Evolutionary conservation across 2,329 filamentous ascomycete genomes (phyloP).

Genomic region (Sphaerostilbella broomeana): DNA sequence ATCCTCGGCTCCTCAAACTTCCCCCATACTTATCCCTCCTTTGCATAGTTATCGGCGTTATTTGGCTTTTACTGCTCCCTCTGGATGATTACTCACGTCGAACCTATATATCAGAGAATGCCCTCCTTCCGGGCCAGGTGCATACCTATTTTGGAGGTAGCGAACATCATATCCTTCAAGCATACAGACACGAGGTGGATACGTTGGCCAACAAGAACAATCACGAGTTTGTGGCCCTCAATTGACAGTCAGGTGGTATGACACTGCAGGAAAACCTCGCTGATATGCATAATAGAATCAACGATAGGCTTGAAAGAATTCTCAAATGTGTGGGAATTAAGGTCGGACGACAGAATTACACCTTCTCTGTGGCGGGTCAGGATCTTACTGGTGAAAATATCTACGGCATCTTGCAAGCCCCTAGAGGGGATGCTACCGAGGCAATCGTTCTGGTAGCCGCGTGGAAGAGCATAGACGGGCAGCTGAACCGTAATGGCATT

Average conservation of each 20-base stretch:
- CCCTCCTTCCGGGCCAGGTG: slow-evolving; percentile 88
- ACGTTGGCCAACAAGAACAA: slow-evolving; percentile 49
- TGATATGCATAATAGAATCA: slow-evolving; percentile 39
- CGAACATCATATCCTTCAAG: slow-evolving; percentile 89
- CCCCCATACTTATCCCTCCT: slow-evolving; percentile 83
- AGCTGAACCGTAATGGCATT: slow-evolving; percentile 80
- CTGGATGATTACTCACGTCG: slow-evolving; percentile 83
- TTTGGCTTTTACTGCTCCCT: slow-evolving; percentile 85
- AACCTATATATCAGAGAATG: slow-evolving; percentile 97
- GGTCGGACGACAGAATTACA: slow-evolving; percentile 79
- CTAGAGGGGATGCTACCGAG: slow-evolving; percentile 91
- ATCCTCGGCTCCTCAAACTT: slow-evolving; percentile 73
- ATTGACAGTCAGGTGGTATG: too few species aligned
- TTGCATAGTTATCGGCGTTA: slow-evolving; percentile 76
- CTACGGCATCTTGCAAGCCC: slow-evolving; percentile 89
- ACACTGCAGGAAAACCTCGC: not conserved
- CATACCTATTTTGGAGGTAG: slow-evolving; percentile 97
- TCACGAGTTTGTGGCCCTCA: slow-evolving; percentile 37
- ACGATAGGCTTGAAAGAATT: slow-evolving; percentile 67
- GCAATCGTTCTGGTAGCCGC: slow-evolving; percentile 88
- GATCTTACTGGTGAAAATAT: slow-evolving; percentile 77
- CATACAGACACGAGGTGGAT: slow-evolving; percentile 79
- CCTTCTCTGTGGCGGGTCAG: slow-evolving; percentile 71
- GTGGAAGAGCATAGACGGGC: slow-evolving; percentile 74
- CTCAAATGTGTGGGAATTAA: slow-evolving; percentile 77